Evolutionary conservation across 2,329 filamentous ascomycete genomes (phyloP), one percentile per base, ranked within the genome.

Genomic region (Coniochaeta ligniaria): DNA sequence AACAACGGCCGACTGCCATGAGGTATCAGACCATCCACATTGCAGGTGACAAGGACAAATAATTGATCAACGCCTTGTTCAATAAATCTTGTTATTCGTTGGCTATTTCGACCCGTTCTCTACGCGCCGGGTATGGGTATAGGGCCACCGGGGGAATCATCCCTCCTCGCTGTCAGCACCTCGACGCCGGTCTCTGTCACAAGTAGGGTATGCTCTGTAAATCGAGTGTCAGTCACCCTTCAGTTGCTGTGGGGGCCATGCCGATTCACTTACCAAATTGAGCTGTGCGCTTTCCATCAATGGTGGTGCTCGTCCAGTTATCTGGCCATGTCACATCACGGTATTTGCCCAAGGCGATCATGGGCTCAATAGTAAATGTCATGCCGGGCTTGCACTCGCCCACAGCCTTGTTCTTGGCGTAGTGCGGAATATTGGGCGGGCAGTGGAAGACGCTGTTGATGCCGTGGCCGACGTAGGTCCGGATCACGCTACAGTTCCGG

Each of bases 351-450:
- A 97, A 75, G 45, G 92, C 92, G 72, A 99, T 93, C 95, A 99
- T 99, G 17, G 95, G 95, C 78, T 99, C 95, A 63, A 99, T 99
- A 0, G 95, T 99, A 70, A 99, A 99, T 65, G 92, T 96, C 92
- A 98, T 97, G 59, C 95, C 95, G 0, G 91, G 88, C 78, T 97
- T 97, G 62, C 93, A 95, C 68, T 90, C 87, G 57, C 95, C 95
- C 1, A 97, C 90, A 0, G 94, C 92, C 84, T 98, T 99, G 78
- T 98, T 99, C 82, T 96, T 98, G 61, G 89, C 94, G 71, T 99
- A 99, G 75, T 99, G 95, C 6, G 95, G 95, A 59, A 99, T 88
- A 72, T 96, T 98, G 1, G 95, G 95, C 31, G 93, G 86, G 73
- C 88, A 90, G 76, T 99, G 95, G 82, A 99, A 99, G 50, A 96